Percentiles rank a stretch among this genome's conserved stretches.
Conservation (phyloP, 2,329 filamentous ascomycete genomes). For the Botrytis tulipae region DNA sequence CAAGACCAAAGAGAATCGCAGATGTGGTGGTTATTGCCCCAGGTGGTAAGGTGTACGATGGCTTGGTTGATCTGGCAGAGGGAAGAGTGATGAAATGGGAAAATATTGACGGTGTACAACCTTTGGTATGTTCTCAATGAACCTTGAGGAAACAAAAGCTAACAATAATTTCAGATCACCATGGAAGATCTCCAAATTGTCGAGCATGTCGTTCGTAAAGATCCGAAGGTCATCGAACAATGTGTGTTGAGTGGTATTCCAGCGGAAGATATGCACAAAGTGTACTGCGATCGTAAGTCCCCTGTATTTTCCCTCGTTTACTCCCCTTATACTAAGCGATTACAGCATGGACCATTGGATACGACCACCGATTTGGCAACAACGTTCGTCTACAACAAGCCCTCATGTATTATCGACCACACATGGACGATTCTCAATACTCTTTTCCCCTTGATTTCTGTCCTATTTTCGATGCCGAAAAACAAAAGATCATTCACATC, state of each 20-base stretch:
- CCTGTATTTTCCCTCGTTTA: background rate
- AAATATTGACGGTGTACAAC: slow-evolving; percentile 72
- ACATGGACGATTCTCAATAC: slow-evolving; percentile 85
- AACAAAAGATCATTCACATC: slow-evolving; percentile 58
- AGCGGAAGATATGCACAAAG: slow-evolving; percentile 84
- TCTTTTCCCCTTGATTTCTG: slow-evolving; percentile 91
- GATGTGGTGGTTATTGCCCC: slow-evolving; percentile 81
- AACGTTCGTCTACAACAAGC: slow-evolving; percentile 81
- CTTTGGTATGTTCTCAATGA: slow-evolving; percentile 55
- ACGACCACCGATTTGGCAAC: slow-evolving; percentile 84
- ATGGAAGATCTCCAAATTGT: slow-evolving; percentile 86
- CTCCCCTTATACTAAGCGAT: slow-evolving; percentile 26
- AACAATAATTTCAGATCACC: slow-evolving; percentile 60
- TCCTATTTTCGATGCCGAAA: slow-evolving; percentile 83
- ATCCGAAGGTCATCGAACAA: slow-evolving; percentile 87
- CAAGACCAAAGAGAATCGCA: slow-evolving; percentile 68
- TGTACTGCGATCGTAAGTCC: slow-evolving; percentile 79
- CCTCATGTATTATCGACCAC: slow-evolving; percentile 90
- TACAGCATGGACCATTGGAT: slow-evolving; percentile 86
- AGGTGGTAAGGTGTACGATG: slow-evolving; percentile 79
- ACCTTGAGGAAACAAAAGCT: slow-evolving; percentile 14
- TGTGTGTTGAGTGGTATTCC: slow-evolving; percentile 81
- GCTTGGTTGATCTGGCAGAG: slow-evolving; percentile 69
- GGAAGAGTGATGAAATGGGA: slow-evolving; percentile 72
- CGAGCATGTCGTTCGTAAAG: slow-evolving; percentile 71